Conservation (phyloP, 2,329 filamentous ascomycete genomes). For the Dendrostoma leiphaemia region DNA sequence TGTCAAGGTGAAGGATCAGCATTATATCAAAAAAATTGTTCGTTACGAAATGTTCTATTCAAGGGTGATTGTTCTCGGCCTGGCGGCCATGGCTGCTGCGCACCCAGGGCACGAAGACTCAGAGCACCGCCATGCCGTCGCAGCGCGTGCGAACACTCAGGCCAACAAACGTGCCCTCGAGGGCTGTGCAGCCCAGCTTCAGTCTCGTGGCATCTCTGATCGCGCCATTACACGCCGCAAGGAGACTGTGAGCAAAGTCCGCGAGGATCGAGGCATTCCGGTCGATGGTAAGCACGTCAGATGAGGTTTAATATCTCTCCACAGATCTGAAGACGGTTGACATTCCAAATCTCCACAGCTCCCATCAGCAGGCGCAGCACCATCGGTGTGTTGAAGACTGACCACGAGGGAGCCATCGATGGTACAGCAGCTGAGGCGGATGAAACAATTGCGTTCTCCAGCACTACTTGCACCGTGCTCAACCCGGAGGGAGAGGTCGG, state of each 20-base stretch:
- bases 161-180: conserved; percentile 7
- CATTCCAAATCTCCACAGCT: too few species aligned
- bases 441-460: conserved; percentile 2
- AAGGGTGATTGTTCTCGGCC: conserved; percentile 5
- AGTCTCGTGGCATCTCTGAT: conserved; percentile 5
- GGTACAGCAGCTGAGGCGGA: not conserved
- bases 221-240: conserved; percentile 12
- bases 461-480: conserved; percentile 22
- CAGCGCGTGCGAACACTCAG: not conserved
- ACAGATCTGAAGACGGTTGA: too few species aligned
- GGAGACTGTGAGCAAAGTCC: not conserved
- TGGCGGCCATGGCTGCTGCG: conserved; percentile 5
- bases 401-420: conserved; percentile 7
- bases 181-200: conserved; percentile 13
- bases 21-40: too few species aligned
- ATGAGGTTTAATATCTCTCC: too few species aligned
- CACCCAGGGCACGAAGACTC: conserved; percentile 10
- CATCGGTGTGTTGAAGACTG: not conserved
- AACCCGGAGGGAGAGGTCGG: conserved; percentile 31
- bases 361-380: conserved; percentile 8
- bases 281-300: too few species aligned
- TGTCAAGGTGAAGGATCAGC: too few species aligned
- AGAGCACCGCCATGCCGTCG: not conserved
- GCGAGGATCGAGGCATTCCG: not conserved
- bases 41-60: too few species aligned